Conservation (phyloP, 2,329 filamentous ascomycete genomes). For the Diplodia scrobiculata region DNA sequence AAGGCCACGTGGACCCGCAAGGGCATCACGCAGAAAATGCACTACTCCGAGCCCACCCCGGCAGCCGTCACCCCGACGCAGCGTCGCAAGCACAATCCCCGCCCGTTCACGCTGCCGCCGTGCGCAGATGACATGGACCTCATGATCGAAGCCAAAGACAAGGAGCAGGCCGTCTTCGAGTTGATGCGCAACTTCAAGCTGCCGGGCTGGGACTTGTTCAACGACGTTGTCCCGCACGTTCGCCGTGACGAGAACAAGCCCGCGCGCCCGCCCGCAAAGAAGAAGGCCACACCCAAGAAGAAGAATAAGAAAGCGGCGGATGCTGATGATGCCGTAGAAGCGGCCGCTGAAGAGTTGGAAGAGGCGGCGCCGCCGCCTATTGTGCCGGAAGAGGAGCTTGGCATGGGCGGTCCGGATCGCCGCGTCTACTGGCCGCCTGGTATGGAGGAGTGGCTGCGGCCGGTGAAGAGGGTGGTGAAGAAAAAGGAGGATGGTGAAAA, state of each 20-base stretch:
- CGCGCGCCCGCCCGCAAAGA: constrained; percentile 41
- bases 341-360: constrained; percentile 46
- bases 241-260: constrained; percentile 72
- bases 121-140: constrained; percentile 83
- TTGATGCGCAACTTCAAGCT: constrained; percentile 87
- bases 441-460: constrained; percentile 86
- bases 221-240: constrained; percentile 75
- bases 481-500: constrained; percentile 51
- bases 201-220: constrained; percentile 74
- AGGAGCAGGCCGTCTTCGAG: constrained; percentile 94
- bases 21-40: constrained; percentile 90
- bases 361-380: constrained; percentile 40
- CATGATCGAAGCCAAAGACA: constrained; percentile 99
- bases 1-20: constrained; percentile 81
- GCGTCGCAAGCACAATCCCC: constrained; percentile 79
- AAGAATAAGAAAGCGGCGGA: constrained; percentile 45
- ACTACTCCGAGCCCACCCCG: constrained; percentile 81
- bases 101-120: constrained; percentile 78
- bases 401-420: constrained; percentile 80
- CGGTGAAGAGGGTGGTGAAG: constrained; percentile 71
- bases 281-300: constrained; percentile 51
- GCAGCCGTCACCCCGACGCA: constrained; percentile 77
- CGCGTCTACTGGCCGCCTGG: constrained; percentile 89
- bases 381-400: constrained; percentile 68
- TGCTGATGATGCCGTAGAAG: constrained; percentile 45